Evolutionary conservation across 176 grass and related monocot genomes (phyloP).

Genomic region (Oryza rufipogon): DNA sequence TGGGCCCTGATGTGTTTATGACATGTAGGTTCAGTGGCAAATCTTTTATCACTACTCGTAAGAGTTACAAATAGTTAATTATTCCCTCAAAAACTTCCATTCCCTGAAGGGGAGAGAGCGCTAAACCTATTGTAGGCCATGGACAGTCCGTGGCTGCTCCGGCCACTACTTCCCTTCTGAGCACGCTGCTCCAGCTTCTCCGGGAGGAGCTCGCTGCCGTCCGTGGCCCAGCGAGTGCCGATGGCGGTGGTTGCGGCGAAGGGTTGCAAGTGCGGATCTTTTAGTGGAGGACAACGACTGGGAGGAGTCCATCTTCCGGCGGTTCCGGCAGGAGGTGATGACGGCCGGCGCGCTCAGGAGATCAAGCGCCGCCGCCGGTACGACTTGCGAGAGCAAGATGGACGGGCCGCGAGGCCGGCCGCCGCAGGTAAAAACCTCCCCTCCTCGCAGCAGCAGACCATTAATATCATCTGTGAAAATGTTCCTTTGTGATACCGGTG

Average conservation of each 20-base stretch:
- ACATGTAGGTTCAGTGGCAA: too few relatives aligned
- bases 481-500: background rate
- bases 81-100: slow-evolving; percentile 8
- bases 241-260: slow-evolving; percentile 38
- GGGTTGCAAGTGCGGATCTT: slow-evolving; percentile 55
- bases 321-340: slow-evolving; percentile 86
- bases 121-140: slow-evolving; percentile 14
- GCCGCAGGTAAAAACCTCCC: slow-evolving; percentile 42
- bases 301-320: slow-evolving; percentile 64
- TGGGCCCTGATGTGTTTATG: too few relatives aligned
- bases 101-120: background rate
- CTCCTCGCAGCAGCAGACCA: background rate
- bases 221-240: too few relatives aligned
- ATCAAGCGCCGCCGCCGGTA: slow-evolving; percentile 78
- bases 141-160: slow-evolving; percentile 17
- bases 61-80: too few relatives aligned
- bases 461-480: background rate
- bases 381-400: slow-evolving; percentile 57
- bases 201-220: slow-evolving; percentile 5
- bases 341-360: slow-evolving; percentile 76
- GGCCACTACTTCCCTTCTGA: too few relatives aligned
- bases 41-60: too few relatives aligned
- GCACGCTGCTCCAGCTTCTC: slow-evolving; percentile 4
- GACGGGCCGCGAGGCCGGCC: slow-evolving; percentile 73
- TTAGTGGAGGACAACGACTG: slow-evolving; percentile 29